Conservation (phyloP, 2,329 filamentous ascomycete genomes). For the Pseudocercospora crystallina region DNA sequence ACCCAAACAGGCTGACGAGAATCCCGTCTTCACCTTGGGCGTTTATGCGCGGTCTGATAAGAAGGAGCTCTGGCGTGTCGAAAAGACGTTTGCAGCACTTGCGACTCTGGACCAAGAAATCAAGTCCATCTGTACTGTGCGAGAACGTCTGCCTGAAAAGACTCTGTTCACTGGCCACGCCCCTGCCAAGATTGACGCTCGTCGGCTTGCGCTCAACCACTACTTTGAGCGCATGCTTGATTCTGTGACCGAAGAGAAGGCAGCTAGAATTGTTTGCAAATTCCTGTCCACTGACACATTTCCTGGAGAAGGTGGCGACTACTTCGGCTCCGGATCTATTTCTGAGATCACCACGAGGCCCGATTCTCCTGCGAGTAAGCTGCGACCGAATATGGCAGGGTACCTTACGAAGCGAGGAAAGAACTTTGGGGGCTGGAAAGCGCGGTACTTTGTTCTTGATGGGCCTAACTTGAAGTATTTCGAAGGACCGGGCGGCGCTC, state of each 20-base stretch:
- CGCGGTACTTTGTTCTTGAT: slow-evolving; percentile 69
- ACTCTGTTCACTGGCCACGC: slow-evolving; percentile 88
- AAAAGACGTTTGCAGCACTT: slow-evolving; percentile 84
- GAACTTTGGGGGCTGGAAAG: slow-evolving; percentile 99
- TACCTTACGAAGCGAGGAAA: slow-evolving; percentile 97
- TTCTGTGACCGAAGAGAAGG: slow-evolving; percentile 72
- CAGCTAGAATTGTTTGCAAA: slow-evolving; percentile 78
- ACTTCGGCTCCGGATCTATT: slow-evolving; percentile 31
- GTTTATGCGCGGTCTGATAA: slow-evolving; percentile 74
- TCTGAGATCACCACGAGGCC: slow-evolving; percentile 35
- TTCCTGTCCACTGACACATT: slow-evolving; percentile 74
- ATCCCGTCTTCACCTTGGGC: slow-evolving; percentile 89
- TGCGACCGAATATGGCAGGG: slow-evolving; percentile 73
- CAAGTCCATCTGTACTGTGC: slow-evolving; percentile 70
- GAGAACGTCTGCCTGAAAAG: slow-evolving; percentile 76
- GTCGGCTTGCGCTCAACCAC: slow-evolving; percentile 73
- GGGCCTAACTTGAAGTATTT: slow-evolving; percentile 81
- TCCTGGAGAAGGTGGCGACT: slow-evolving; percentile 50
- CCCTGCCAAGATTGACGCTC: slow-evolving; percentile 87
- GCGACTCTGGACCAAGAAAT: slow-evolving; percentile 79
- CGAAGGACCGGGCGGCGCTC: slow-evolving; percentile 83
- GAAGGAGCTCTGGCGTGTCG: slow-evolving; percentile 85
- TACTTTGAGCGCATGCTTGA: slow-evolving; percentile 87
- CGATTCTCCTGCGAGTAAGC: slow-evolving; percentile 55
- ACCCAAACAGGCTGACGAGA: slow-evolving; percentile 78